These are phyloP conservation scores for Coemansia erecta DNA, from an alignment of 192 early-diverging fungal species.

Conservation along the genomic window DNA sequence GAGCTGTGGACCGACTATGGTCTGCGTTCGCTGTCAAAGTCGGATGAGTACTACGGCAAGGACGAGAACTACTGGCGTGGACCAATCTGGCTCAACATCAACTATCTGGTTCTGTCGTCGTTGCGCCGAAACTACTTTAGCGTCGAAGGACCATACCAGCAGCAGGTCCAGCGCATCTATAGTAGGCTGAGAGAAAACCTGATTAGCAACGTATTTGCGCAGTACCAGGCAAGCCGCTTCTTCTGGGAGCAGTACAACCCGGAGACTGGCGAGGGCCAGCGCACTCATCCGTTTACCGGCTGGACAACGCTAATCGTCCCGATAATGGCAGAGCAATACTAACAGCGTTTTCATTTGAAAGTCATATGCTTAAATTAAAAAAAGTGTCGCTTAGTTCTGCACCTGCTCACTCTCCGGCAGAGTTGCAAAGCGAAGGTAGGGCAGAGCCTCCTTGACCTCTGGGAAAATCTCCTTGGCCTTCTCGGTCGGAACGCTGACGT, in stretches of 20 bases:
- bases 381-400: not conserved
- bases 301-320: conserved; percentile 84
- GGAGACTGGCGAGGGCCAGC: conserved; percentile 66
- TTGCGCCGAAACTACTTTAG: conserved; percentile 65
- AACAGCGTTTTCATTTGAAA: not conserved
- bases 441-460: conserved; percentile 72
- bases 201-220: conserved; percentile 69
- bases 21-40: conserved; percentile 63
- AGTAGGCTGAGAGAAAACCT: conserved; percentile 69
- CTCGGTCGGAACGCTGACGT: conserved; percentile 75
- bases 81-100: conserved; percentile 90
- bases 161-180: conserved; percentile 70
- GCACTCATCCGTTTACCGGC: conserved; percentile 94
- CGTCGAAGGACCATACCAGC: conserved; percentile 65
- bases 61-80: conserved; percentile 96
- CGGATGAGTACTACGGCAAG: conserved; percentile 64
- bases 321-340: conserved; percentile 83
- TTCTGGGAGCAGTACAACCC: conserved; percentile 92
- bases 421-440: conserved; percentile 74
- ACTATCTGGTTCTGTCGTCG: conserved; percentile 76
- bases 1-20: conserved; percentile 84
- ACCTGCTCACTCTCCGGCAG: conserved; percentile 20
- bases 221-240: conserved; percentile 76
- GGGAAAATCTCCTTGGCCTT: conserved; percentile 87
- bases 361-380: not conserved